Evolutionary conservation across 192 early-diverging fungal genomes (phyloP).

Genomic region (Thamnidium elegans): DNA sequence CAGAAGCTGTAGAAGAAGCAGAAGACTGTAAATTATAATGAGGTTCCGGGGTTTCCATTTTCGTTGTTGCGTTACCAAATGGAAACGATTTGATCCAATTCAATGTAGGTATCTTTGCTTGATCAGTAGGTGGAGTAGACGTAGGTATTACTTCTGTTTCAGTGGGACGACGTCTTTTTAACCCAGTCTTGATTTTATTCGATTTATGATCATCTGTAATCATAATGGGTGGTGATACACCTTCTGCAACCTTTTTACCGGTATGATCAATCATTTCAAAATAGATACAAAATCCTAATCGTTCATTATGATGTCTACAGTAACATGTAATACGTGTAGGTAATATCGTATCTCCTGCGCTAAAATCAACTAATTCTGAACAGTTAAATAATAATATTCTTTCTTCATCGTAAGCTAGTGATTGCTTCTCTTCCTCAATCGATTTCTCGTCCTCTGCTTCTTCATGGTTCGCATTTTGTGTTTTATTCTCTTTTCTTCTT

Average conservation of each 20-base stretch:
- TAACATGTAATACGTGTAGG: conserved; percentile 96
- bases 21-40: neutral
- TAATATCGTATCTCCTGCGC: conserved; percentile 82
- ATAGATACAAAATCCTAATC: conserved; percentile 87
- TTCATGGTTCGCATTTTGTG: conserved; percentile 8
- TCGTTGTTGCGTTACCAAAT: neutral
- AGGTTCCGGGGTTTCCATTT: neutral
- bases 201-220: conserved; percentile 99
- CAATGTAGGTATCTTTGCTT: neutral
- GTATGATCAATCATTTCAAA: conserved; percentile 74
- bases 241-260: conserved; percentile 69
- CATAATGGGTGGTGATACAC: conserved; percentile 90
- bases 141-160: conserved; percentile 33
- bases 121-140: neutral
- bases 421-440: conserved; percentile 27
- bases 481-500: conserved; percentile 53
- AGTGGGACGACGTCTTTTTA: conserved; percentile 22
- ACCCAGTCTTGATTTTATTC: conserved; percentile 51
- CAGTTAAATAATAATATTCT: conserved; percentile 93
- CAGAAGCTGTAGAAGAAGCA: neutral
- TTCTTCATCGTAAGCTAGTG: conserved; percentile 71
- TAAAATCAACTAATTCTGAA: conserved; percentile 82
- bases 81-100: conserved; percentile 13
- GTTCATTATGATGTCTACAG: conserved; percentile 92
- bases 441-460: conserved; percentile 7